Evolutionary conservation across 352 stramenopile genomes (phyloP).

Genomic region (Plasmopara muralis): DNA sequence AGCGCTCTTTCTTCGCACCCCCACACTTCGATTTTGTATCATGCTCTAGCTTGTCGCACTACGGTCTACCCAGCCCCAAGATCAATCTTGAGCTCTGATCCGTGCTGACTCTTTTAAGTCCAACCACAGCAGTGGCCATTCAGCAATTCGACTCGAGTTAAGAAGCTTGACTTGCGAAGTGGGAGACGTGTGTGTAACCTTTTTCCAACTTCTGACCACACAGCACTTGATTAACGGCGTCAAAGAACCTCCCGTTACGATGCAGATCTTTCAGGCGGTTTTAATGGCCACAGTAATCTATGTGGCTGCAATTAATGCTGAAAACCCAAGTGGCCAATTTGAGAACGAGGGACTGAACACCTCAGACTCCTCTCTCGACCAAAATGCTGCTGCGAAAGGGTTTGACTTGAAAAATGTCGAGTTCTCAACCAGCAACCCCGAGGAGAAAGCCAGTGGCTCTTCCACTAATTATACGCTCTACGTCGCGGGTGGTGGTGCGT

Average conservation of each 20-base stretch:
- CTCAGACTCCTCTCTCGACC: neutral
- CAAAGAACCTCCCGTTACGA: conserved; percentile 7
- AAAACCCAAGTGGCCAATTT: conserved; percentile 4
- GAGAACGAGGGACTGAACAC: neutral
- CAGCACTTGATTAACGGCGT: neutral
- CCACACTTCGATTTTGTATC: neutral
- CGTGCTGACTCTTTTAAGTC: conserved; percentile 21
- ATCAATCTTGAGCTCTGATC: conserved; percentile 24
- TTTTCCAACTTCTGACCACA: neutral
- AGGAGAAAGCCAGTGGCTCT: conserved; percentile 14
- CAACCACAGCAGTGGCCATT: conserved; percentile 14
- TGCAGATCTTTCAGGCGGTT: conserved; percentile 27
- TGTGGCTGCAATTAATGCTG: conserved; percentile 14
- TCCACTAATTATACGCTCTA: conserved; percentile 8
- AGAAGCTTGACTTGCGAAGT: neutral
- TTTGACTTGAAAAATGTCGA: conserved; percentile 39
- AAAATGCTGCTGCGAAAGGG: conserved; percentile 8
- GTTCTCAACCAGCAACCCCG: conserved; percentile 27
- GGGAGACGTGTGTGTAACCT: neutral
- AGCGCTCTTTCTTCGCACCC: neutral
- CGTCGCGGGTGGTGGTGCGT: conserved; percentile 28
- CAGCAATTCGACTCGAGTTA: conserved; percentile 16
- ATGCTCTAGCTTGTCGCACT: neutral
- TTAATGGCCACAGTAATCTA: conserved; percentile 21
- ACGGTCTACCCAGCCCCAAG: conserved; percentile 14